These are phyloP conservation scores for Microdochium paspali DNA, from an alignment of 2,329 filamentous ascomycete species.

Conservation along the genomic window DNA sequence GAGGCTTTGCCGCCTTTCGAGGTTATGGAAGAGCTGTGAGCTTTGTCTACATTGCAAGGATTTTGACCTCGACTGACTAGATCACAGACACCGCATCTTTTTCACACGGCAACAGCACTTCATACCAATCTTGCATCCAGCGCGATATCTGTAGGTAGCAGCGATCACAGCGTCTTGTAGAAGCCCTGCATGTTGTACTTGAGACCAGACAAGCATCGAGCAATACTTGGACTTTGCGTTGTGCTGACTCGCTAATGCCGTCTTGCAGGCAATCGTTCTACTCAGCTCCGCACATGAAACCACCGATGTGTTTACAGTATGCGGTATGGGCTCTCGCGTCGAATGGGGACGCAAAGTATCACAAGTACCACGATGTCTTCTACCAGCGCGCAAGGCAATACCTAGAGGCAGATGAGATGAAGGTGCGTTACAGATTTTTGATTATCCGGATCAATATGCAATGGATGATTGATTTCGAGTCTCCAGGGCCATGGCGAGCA, in stretches of 20 bases:
- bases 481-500: slow-evolving; percentile 61
- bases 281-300: slow-evolving; percentile 60
- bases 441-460: too few relatives aligned
- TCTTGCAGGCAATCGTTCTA: slow-evolving; percentile 50
- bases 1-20: slow-evolving; percentile 73
- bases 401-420: slow-evolving; percentile 76
- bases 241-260: too few relatives aligned
- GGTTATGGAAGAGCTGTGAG: slow-evolving; percentile 74
- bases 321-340: slow-evolving; percentile 80
- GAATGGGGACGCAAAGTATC: slow-evolving; percentile 62
- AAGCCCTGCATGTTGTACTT: too few relatives aligned
- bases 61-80: neutral
- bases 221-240: too few relatives aligned
- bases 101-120: slow-evolving; percentile 67
- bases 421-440: too few relatives aligned
- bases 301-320: slow-evolving; percentile 76
- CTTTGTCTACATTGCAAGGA: slow-evolving; percentile 4
- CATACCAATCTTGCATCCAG: slow-evolving; percentile 68
- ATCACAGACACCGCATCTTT: slow-evolving; percentile 56
- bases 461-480: neutral
- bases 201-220: too few relatives aligned
- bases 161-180: neutral
- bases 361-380: slow-evolving; percentile 63
- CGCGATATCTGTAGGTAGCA: slow-evolving; percentile 43
- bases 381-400: slow-evolving; percentile 79